Base-by-base conservation (phyloP, 768 basidiomycete genomes). In the Tulasnella sp. region DNA sequence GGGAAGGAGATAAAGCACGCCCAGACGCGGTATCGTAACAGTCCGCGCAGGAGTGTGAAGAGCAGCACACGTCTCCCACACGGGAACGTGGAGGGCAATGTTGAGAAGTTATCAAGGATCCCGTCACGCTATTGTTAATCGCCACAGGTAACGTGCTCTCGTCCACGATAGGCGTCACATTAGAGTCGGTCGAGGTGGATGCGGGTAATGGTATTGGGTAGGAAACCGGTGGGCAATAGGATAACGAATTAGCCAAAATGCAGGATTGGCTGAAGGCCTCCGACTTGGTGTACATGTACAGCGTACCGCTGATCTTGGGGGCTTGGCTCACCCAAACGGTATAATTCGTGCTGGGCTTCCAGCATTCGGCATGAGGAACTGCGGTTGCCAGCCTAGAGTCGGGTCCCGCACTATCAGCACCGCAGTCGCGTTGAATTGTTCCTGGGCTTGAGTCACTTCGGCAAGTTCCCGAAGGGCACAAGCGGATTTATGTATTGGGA, bases 41-140 rank as follows among this genome's bases (percentile, higher is more conserved):
- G 84, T 94, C 92, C 20, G 89, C 88, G 83, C 96, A 97, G 5
- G 91, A 90, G 40, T 93, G 90, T 31, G 96, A 85, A 0, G 93
- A 92, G 8, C 94, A 95, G 86, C 95, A 97, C 78, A 88, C 84
- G 83, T 96, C 94, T 41, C 93, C 94, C 93, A 84, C 96, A 96
- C 1, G 94, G 90, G 81, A 92, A 90, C 3, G 93, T 93, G 44
- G 89, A 88, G 12, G 96, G 90, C 31, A 90, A 89, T 0, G 89
- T 88, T 0, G 94, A 93, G 85, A 96, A 95, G 86, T 95, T 94
- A 90, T 85, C 82, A 96, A 85, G 81, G 89, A 90, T 34, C 88
- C 86, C 64, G 92, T 83, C 64, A 95, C 88, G 9, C 90, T 89
- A 16, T 84, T 83, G n/a, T 89, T 86, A 28, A 94, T 84, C 31